Base-by-base conservation (phyloP, 2,329 filamentous ascomycete species). In the Aphanoascus verrucosus region DNA sequence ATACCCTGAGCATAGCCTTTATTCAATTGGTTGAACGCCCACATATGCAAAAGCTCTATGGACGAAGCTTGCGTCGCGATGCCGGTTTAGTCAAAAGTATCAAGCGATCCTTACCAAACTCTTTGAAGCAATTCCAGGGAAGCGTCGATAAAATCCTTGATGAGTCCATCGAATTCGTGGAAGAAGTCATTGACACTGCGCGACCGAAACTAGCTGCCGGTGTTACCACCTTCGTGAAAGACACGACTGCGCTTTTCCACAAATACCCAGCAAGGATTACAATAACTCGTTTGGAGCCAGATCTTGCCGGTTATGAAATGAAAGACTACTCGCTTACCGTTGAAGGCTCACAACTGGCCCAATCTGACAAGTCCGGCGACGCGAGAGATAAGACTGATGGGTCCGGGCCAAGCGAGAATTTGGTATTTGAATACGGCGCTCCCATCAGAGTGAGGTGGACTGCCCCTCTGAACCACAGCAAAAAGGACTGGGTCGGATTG, bases 11-110 rank as follows among this genome's bases (percentile, higher is more conserved):
- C 1, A 75, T 97, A 32, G 82, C 77, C 31, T 96, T 96, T 72
- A 87, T 98, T 52, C 87, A 94, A 55, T 86, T 91, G 60, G 86
- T 98, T 8, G 93, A 98, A 71, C 84, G 90, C 56, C 93, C 91
- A 12, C 93, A 98, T 68, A 97, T 98, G 90, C 87, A 95, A 68
- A 97, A 95, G 76, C 80, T 97, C 15, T 98, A 98, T 64, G 91
- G 93, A 41, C 78, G 83, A 61, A 84, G 83, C 61, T 75, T 98
- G 44, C 84, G 93, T 55, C 76, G 85, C 59, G 88, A 95, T 67
- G 93, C 93, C 9, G 93, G 93, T 48, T 77, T 98, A 38, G 91
- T 90, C 55, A 94, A 90, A 72, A 96, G 88, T 63, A 79, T 98
- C 66, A 88, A 88, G 68, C 83, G 86, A 58, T 88, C 89, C 9